Percentiles rank a stretch among this genome's conserved stretches.
phyloP scores from a whole-genome alignment of 805 yeast genomes.

The Candida sphagnicola region DNA sequence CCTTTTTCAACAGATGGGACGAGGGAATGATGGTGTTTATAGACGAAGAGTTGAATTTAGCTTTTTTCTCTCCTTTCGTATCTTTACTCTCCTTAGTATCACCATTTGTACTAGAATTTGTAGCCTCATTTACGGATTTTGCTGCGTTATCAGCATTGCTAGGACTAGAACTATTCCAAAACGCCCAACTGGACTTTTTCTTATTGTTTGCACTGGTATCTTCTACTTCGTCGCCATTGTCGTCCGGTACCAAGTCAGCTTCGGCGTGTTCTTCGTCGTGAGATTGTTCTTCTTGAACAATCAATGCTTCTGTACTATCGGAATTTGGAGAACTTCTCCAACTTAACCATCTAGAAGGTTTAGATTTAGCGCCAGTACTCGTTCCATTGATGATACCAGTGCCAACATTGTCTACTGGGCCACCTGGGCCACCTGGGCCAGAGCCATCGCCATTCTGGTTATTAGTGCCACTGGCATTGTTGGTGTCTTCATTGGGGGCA shows the following conservation, averaged over 20 bases:
- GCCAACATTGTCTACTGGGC: not conserved
- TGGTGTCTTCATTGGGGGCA: too few relatives aligned
- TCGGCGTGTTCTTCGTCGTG: conserved; percentile 15
- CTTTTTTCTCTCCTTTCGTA: conserved; percentile 1
- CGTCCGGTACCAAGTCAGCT: conserved; percentile 19
- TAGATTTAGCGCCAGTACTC: not conserved
- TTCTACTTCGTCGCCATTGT: conserved; percentile 29
- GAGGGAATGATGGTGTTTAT: conserved; percentile 32
- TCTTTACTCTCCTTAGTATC: not conserved
- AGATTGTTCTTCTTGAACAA: not conserved
- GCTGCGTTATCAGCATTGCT: not conserved
- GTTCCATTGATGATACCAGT: not conserved
- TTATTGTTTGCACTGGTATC: conserved; percentile 24
- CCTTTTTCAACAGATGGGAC: conserved; percentile 19
- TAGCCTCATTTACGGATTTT: not conserved
- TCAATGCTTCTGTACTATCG: not conserved
- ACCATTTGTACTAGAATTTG: not conserved
- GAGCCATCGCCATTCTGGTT: not conserved
- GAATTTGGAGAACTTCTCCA: conserved; percentile 1
- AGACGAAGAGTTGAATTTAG: conserved; percentile 6
- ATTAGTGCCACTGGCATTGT: not conserved
- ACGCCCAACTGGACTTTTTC: conserved; percentile 29
- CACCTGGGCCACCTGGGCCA: not conserved
- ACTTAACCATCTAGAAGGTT: conserved; percentile 3
- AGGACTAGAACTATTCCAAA: conserved; percentile 24